Conservation (phyloP, 768 basidiomycete genomes). For the Ramaria sp. region DNA sequence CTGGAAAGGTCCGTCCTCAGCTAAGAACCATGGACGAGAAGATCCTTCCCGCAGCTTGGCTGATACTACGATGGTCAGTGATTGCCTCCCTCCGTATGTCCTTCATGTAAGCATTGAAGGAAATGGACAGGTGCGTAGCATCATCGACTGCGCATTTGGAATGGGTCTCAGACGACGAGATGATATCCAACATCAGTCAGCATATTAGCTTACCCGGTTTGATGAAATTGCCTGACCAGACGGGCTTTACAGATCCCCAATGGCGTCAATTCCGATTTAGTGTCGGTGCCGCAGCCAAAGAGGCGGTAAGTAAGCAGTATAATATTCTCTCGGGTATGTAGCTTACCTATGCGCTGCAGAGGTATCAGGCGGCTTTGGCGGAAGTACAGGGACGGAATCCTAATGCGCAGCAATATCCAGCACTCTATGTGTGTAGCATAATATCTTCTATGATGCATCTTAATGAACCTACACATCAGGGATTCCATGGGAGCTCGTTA, state of each 20-base stretch:
- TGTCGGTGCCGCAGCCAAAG: slow-evolving; percentile 62
- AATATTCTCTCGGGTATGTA: not conserved
- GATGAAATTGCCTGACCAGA: not conserved
- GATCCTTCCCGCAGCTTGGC: slow-evolving; percentile 53
- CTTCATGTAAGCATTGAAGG: not conserved
- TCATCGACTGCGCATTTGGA: slow-evolving; percentile 66
- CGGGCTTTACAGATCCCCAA: slow-evolving; percentile 23
- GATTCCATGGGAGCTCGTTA: slow-evolving; percentile 57
- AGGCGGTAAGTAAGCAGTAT: slow-evolving; percentile 25
- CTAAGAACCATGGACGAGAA: slow-evolving; percentile 39
- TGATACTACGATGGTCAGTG: slow-evolving; percentile 46
- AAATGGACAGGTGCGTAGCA: slow-evolving; percentile 44
- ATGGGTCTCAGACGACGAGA: slow-evolving; percentile 47
- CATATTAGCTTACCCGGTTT: not conserved
- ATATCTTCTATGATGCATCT: not conserved
- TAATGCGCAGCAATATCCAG: slow-evolving; percentile 34
- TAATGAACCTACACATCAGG: slow-evolving; percentile 29
- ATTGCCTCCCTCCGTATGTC: slow-evolving; percentile 1
- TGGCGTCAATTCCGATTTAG: slow-evolving; percentile 63
- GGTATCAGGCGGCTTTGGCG: slow-evolving; percentile 38
- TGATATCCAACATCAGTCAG: slow-evolving; percentile 43
- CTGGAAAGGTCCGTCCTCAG: slow-evolving; percentile 43
- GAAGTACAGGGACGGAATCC: slow-evolving; percentile 25
- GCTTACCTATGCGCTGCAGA: slow-evolving; percentile 13
- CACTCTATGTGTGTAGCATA: slow-evolving; percentile 18